Base-by-base conservation (phyloP, 2,329 filamentous ascomycete genomes). In the Stagonosporopsis cucurbitacearum region DNA sequence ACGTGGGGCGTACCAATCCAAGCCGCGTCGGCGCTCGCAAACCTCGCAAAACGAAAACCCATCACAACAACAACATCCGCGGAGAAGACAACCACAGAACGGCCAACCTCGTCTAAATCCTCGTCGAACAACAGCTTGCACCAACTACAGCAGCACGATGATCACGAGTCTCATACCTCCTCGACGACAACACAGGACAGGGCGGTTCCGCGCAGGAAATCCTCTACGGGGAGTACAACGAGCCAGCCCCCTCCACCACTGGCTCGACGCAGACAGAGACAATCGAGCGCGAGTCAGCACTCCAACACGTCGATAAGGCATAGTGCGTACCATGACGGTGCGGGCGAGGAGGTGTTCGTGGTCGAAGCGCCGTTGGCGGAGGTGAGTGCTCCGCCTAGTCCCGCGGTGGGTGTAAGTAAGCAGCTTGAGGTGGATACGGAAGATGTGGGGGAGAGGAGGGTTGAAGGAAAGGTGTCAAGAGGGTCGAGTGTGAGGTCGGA, bases 41-140 rank as follows among this genome's bases (percentile, higher is more conserved):
- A 68, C 43, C 59, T 87, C 1, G 84, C 87, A 3, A 88, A 85
- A 69, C 81, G 88, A n/a, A 91, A 89, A 65, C 82, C 86, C 2
- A 76, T 88, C 8, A 77, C 83, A 7, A 47, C 50, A 4, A 25
- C 33, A 28, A 45, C 20, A 40, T 45, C 32, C 30, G n/a, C n/a
- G n/a, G 51, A 45, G 23, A 53, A 47, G 30, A 42, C 17, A 28
- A 57, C 2, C 25, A 51, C 20, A 30, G 49, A 52, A 51, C 59
- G 30, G 17, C 49, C 48, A 56, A 54, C 39, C 40, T 60, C 46
- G 37, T 65, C 49, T 23, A 59, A 20, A 35, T 57, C 44, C 13
- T 54, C 42, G 25, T 37, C 54, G 15, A 43, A 51, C 37, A 44
- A 43, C 46, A 36, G 48, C 25, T 19, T 51, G 23, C 36, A 44